Conservation (phyloP, 768 basidiomycete species). For the Suillus spraguei region DNA sequence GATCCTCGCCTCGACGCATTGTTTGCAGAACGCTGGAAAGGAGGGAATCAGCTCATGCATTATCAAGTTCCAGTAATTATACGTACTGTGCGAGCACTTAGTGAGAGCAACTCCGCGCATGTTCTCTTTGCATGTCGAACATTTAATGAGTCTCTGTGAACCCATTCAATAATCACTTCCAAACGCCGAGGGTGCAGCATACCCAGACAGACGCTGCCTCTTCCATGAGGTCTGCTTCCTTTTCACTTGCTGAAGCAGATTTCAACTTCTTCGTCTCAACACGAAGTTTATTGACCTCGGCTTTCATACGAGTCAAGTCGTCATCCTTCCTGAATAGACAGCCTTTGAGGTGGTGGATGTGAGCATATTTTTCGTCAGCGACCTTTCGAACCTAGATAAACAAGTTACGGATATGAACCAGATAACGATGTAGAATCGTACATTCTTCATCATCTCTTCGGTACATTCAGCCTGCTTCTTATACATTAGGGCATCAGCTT, state of each 20-base stretch:
- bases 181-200: conserved; percentile 17
- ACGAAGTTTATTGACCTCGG: conserved; percentile 52
- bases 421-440: neutral
- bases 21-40: conserved; percentile 75
- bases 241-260: conserved; percentile 31
- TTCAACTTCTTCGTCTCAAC: conserved; percentile 47
- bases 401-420: conserved; percentile 7
- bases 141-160: conserved; percentile 76
- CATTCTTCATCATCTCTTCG: conserved; percentile 44
- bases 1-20: conserved; percentile 86
- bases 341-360: conserved; percentile 26
- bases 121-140: conserved; percentile 80
- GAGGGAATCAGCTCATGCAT: neutral
- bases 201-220: conserved; percentile 67
- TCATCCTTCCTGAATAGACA: conserved; percentile 43
- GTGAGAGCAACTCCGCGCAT: conserved; percentile 82
- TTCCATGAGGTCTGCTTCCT: conserved; percentile 41
- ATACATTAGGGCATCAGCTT: conserved; percentile 36
- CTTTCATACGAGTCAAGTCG: conserved; percentile 46
- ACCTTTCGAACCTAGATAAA: conserved; percentile 29
- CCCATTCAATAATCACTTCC: neutral
- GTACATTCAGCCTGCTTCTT: conserved; percentile 42
- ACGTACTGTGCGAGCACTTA: conserved; percentile 92
- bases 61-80: neutral
- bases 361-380: conserved; percentile 35